Conservation (phyloP, 805 yeast species). For the Candida coquimbonensis region DNA sequence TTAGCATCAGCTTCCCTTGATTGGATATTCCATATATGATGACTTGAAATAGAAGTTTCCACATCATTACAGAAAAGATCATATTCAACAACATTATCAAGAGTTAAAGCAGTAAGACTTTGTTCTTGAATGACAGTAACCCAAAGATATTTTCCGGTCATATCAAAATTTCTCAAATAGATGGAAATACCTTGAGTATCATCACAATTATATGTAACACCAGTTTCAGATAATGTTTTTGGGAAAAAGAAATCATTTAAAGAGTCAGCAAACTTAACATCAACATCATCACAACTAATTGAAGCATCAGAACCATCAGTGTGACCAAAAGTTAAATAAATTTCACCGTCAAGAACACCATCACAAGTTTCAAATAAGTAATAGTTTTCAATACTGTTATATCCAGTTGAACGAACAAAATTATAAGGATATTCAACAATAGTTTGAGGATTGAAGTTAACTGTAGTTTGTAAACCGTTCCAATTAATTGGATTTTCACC, state of each 20-base stretch:
- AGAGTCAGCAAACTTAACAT: constrained; percentile 19
- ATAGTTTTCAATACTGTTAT: constrained; percentile 26
- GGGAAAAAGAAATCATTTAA: constrained; percentile 32
- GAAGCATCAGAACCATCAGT: constrained; percentile 11
- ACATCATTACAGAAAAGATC: constrained; percentile 11
- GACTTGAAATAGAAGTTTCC: not conserved
- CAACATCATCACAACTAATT: constrained; percentile 17
- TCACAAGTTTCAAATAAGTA: constrained; percentile 28
- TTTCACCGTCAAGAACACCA: constrained; percentile 19
- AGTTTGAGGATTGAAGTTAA: constrained; percentile 21
- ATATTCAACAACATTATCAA: not conserved
- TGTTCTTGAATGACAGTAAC: constrained; percentile 27
- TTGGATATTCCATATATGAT: constrained; percentile 2
- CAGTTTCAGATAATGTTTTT: constrained; percentile 5
- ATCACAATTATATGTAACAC: constrained; percentile 9
- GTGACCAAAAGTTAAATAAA: constrained; percentile 17
- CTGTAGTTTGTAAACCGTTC: constrained; percentile 21
- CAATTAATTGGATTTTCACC: constrained; percentile 26
- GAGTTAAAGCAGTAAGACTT: not conserved
- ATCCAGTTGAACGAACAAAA: constrained; percentile 27
- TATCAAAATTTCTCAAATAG: not conserved
- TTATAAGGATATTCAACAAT: constrained; percentile 15
- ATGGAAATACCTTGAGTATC: not conserved
- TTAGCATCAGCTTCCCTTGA: constrained; percentile 17
- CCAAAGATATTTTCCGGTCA: constrained; percentile 22